Evolutionary conservation across 176 grass and related monocot genomes (phyloP), one percentile per base, ranked within the genome.

Genomic region (Poa pratensis): DNA sequence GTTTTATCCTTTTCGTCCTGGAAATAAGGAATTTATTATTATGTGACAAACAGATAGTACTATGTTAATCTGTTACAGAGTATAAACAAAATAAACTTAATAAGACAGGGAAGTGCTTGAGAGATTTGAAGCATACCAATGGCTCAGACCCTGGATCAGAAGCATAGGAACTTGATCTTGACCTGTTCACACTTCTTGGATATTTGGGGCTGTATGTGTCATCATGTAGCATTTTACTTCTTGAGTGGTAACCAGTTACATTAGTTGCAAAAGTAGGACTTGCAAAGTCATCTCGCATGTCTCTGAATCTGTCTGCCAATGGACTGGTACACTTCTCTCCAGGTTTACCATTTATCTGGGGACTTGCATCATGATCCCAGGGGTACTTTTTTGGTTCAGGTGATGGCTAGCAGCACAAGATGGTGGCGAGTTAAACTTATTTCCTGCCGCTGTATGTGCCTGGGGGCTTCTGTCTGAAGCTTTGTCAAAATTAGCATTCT

Each of bases 251-350:
- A 45, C 55, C 63, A 77, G 84, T 89, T 70, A 57, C 85, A 84
- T 93, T 89, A 64, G 88, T 83, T 53, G 90, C 90, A 88, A 93
- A 89, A 77, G 89, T 91, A 84, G 90, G 95, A 64, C 92, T 89
- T 80, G 77, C 83, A 87, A 84, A 87, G 78, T 92, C 82, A 87
- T 91, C 81, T 53, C 18, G 65, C 7, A 34, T 81, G 23, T 77
- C 86, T 84, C 76, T 58, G 74, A 67, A 82, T 78, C 64, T 90
- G 78, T 77, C 81, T 24, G 53, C 65, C 87, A 66, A 85, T 78
- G 90, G 73, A 91, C 69, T 80, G 17, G 59, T 39, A 75, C 77
- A 65, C 30, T 81, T 89, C 37, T 92, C 61, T 53, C 35, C 61
- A 70, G 34, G 43, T 14, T 86, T 52, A 78, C 79, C 82, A 73